Evolutionary conservation across 106 monocot species (phyloP), one percentile per base, ranked within the genome.

Genomic region (Cymbidium sinense): DNA sequence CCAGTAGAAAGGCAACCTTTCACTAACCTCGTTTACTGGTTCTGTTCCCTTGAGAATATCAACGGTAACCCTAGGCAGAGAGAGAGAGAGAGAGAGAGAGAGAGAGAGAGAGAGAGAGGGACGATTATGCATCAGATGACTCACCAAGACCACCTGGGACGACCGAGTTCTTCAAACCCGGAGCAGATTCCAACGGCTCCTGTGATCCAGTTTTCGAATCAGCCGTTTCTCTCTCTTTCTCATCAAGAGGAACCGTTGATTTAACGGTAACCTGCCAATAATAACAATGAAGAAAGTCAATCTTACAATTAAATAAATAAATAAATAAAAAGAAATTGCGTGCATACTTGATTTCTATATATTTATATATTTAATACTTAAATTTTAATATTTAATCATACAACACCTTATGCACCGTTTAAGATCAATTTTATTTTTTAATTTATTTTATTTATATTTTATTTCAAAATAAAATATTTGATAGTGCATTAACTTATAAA

Each of bases 161-260:
- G 55, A 25, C 12, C 34, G 70, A 70, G 31, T 78, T 77, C 47
- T 79, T 71, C 21, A 52, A 25, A 34, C 51, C 7, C 52, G 47
- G 33, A 79, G 51, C 71, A 47, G 64, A 15, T 55, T 83, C 79
- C 17, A 75, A 29, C 0, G 51, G 70, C n/a, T 70, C 37, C 44
- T 43, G 74, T 27, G 74, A 79, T 39, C 36, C 30, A 15, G 29
- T 25, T 12, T 65, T 70, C 50, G 12, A 29, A 55, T 51, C 64
- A 37, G 64, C 31, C 21, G 50, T 69, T 35, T 79, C 79, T 20
- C 70, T 80, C 11, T 79, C 70, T 28, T 79, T 80, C 18, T 76
- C 79, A 33, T 70, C 52, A 75, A 31, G 55, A 73, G n/a, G 11
- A 43, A 39, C 77, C 19, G 35, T 19, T 11, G 43, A 28, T 51